Evolutionary conservation across 805 yeast genomes (phyloP).

Genomic region (Lipomyces orientalis): DNA sequence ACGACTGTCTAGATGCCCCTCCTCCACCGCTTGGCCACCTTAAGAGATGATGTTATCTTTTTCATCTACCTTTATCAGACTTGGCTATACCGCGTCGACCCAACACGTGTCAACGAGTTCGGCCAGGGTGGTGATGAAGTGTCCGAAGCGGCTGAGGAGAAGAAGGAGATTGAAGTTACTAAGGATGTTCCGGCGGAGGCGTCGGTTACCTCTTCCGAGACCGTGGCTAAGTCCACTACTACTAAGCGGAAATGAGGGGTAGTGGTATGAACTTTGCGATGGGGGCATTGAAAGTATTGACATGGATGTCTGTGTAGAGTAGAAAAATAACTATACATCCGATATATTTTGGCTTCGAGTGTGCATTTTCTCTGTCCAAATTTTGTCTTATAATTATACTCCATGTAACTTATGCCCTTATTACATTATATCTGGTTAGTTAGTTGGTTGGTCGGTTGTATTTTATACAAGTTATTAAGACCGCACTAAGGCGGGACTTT

Average conservation of each 20-base stretch:
- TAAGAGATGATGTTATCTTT: constrained; percentile 52
- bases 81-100: constrained; percentile 51
- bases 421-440: not conserved
- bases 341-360: not conserved
- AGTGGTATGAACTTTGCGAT: not conserved
- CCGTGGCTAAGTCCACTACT: constrained; percentile 11
- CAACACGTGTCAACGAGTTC: constrained; percentile 49
- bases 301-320: not conserved
- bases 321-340: not conserved
- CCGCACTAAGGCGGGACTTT: too few relatives aligned
- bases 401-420: not conserved
- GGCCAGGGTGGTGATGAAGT: constrained; percentile 45
- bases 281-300: not conserved
- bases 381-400: too few relatives aligned
- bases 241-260: constrained; percentile 4
- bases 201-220: constrained; percentile 13
- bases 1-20: constrained; percentile 46
- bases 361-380: not conserved
- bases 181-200: constrained; percentile 10
- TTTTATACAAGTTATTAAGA: too few relatives aligned
- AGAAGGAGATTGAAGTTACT: constrained; percentile 14
- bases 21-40: constrained; percentile 50
- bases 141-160: constrained; percentile 18
- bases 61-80: constrained; percentile 51
- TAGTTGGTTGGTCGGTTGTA: too few relatives aligned